Conservation (phyloP, 2,329 filamentous ascomycete genomes). For the Phymatotrichopsis omnivora region DNA sequence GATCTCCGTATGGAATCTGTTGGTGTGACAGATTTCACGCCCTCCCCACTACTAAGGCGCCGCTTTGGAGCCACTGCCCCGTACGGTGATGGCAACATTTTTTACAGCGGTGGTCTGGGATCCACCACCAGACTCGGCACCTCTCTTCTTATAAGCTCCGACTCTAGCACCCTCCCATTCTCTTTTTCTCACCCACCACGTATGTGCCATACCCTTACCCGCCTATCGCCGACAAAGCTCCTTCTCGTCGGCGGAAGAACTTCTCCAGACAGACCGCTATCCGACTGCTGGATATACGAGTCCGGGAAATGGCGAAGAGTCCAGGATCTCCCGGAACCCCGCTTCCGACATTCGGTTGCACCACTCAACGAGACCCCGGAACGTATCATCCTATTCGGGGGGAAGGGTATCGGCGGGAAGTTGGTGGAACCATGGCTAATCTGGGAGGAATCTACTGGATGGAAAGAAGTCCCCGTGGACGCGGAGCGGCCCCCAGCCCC, state of each 20-base stretch:
- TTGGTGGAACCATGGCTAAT: constrained; percentile 47
- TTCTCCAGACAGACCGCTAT: constrained; percentile 59
- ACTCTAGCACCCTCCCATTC: too few species aligned
- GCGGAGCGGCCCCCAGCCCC: constrained; percentile 37
- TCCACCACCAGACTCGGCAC: constrained; percentile 19
- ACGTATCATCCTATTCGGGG: constrained; percentile 50
- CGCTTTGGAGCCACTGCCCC: constrained; percentile 28
- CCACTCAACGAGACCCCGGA: constrained; percentile 16
- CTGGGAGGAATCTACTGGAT: constrained; percentile 44
- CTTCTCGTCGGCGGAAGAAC: constrained; percentile 66
- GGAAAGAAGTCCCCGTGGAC: constrained; percentile 39
- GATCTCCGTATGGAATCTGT: constrained; percentile 18
- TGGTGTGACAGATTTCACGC: constrained; percentile 18
- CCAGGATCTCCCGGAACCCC: constrained; percentile 54
- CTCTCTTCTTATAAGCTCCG: constrained; percentile 23
- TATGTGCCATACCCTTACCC: constrained; percentile 69
- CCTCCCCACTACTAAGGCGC: constrained; percentile 16
- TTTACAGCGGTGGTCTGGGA: constrained; percentile 40
- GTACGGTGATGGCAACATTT: constrained; percentile 32
- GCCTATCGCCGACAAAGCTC: constrained; percentile 47
- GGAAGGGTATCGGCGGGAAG: constrained; percentile 44
- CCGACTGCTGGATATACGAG: constrained; percentile 66
- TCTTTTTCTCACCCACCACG: constrained; percentile 34
- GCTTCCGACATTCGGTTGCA: constrained; percentile 63
- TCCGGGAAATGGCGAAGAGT: constrained; percentile 53